phyloP scores from a whole-genome alignment of 129 eudicot species.

The Helianthus tuberosus region DNA sequence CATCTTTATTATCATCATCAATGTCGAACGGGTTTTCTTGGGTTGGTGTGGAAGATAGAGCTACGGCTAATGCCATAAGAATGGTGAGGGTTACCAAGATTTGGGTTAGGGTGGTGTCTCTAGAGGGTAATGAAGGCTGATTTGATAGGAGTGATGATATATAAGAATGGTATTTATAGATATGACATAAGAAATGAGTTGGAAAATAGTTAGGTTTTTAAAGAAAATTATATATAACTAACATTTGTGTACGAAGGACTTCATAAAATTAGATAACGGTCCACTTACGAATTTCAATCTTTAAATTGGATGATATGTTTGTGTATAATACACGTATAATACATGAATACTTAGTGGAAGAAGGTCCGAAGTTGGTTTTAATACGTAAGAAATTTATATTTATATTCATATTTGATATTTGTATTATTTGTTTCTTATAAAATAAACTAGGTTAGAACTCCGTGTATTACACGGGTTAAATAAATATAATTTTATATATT shows the following conservation, averaged over 20 bases:
- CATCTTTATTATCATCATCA: neutral
- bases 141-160: neutral
- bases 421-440: too few relatives aligned
- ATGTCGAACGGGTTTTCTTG: neutral
- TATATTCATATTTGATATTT: too few relatives aligned
- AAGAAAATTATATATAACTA: neutral
- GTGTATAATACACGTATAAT: constrained; percentile 13
- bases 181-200: constrained; percentile 14
- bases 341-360: neutral
- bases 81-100: constrained; percentile 26
- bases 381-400: too few relatives aligned
- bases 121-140: neutral
- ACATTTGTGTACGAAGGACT: neutral
- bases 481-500: too few relatives aligned
- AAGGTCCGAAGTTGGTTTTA: too few relatives aligned
- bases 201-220: constrained; percentile 16
- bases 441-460: too few relatives aligned
- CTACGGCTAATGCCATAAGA: constrained; percentile 14
- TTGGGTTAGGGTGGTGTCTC: constrained; percentile 20
- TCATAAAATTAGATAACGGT: neutral
- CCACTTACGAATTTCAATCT: constrained; percentile 15
- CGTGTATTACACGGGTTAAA: too few relatives aligned
- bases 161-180: constrained; percentile 22
- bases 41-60: constrained; percentile 22
- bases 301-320: neutral